Evolutionary conservation across 192 early-diverging fungal species (phyloP).

Genomic region (Irineochytrium annulatum): DNA sequence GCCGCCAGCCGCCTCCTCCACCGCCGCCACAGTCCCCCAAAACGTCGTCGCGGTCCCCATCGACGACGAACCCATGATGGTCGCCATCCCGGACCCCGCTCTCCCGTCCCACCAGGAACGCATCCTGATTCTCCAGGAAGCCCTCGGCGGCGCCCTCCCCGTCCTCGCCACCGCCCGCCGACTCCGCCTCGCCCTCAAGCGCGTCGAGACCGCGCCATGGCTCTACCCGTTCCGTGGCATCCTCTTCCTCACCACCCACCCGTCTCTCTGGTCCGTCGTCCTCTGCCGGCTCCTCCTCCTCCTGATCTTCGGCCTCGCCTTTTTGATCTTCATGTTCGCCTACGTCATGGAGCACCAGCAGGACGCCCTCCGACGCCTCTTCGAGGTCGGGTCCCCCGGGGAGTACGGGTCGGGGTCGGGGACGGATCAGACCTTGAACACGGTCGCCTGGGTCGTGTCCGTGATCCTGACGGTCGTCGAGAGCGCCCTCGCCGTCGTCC

Average conservation of each 20-base stretch:
- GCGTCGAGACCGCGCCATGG: too few relatives aligned
- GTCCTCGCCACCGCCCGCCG: too few relatives aligned
- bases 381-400: constrained; percentile 57
- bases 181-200: too few relatives aligned
- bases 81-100: neutral
- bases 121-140: neutral
- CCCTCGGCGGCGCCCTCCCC: neutral
- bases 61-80: neutral
- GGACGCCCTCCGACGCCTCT: constrained; percentile 46
- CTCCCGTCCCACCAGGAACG: neutral
- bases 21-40: too few relatives aligned
- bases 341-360: constrained; percentile 53
- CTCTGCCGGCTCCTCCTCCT: constrained; percentile 53
- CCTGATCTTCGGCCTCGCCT: constrained; percentile 40
- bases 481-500: constrained; percentile 40
- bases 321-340: constrained; percentile 50
- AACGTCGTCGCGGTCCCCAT: neutral
- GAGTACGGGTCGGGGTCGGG: too few relatives aligned
- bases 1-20: too few relatives aligned
- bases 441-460: constrained; percentile 53
- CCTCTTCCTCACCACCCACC: constrained; percentile 27
- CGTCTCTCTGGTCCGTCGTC: constrained; percentile 36
- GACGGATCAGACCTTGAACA: neutral
- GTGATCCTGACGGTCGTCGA: constrained; percentile 62
- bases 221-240: constrained; percentile 34